phyloP scores from a whole-genome alignment of 345 rosid genomes.

The Acer yangbiense region DNA sequence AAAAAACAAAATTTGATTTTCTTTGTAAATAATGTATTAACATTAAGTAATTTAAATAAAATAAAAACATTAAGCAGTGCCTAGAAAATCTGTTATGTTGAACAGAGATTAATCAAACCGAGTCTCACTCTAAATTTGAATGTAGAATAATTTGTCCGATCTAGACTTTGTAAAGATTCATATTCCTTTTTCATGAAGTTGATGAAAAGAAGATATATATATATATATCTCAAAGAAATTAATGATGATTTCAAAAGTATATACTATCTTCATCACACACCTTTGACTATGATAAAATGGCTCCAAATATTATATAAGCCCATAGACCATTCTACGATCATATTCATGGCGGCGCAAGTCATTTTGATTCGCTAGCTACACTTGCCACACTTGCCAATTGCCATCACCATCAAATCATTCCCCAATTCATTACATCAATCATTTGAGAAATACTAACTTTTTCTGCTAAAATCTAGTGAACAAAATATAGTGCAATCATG shows the following conservation, averaged over 20 bases:
- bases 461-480: no score
- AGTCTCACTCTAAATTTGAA: no score
- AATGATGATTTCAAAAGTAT: no score
- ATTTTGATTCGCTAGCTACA: not conserved
- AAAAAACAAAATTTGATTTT: not conserved
- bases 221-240: not conserved
- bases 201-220: not conserved
- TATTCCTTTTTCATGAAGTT: constrained; percentile 1
- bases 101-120: not conserved
- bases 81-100: not conserved
- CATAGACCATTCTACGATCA: not conserved
- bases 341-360: constrained; percentile 6
- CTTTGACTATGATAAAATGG: constrained; percentile 7
- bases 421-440: constrained; percentile 1
- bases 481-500: not conserved
- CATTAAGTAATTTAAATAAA: no score
- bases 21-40: not conserved
- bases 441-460: not conserved
- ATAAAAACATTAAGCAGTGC: not conserved
- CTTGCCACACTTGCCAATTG: not conserved
- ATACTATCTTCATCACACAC: constrained; percentile 5
- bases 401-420: constrained; percentile 20
- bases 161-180: not conserved
- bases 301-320: not conserved
- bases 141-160: no score